phyloP scores from a whole-genome alignment of 208 protist genomes.

The Crithidia sp. region DNA sequence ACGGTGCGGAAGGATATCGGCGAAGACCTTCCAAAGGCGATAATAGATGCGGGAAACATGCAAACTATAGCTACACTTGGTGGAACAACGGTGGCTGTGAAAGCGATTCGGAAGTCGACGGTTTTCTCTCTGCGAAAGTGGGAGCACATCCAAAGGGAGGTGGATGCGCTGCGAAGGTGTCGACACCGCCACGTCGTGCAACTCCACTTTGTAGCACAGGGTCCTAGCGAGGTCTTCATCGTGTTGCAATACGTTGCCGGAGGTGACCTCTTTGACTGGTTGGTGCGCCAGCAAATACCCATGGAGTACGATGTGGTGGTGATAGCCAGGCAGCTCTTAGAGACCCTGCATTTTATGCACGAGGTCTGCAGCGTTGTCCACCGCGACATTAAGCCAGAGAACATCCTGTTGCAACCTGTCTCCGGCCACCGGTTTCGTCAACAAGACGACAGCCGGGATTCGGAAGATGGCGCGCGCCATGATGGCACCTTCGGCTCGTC shows the following conservation, averaged over 20 bases:
- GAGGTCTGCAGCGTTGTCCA: constrained; percentile 82
- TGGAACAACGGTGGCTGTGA: constrained; percentile 49
- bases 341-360: constrained; percentile 56
- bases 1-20: constrained; percentile 32
- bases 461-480: constrained; percentile 1
- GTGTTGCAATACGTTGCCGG: constrained; percentile 50
- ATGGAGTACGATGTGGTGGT: constrained; percentile 54
- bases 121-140: constrained; percentile 58
- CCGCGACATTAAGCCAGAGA: constrained; percentile 97
- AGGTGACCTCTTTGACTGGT: constrained; percentile 69
- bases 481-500: constrained; percentile 2
- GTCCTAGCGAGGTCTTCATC: constrained; percentile 55
- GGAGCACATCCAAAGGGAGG: constrained; percentile 53
- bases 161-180: constrained; percentile 44
- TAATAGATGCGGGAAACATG: constrained; percentile 5
- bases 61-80: constrained; percentile 16
- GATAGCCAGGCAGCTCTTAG: constrained; percentile 50
- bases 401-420: constrained; percentile 63
- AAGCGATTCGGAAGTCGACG: constrained; percentile 50
- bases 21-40: background rate
- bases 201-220: constrained; percentile 54
- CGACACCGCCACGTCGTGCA: constrained; percentile 56
- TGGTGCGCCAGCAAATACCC: constrained; percentile 44
- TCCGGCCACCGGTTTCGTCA: background rate
- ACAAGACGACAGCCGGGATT: constrained; percentile 39